Evolutionary conservation across 768 basidiomycete genomes (phyloP).

Genomic region (Russula sp.): DNA sequence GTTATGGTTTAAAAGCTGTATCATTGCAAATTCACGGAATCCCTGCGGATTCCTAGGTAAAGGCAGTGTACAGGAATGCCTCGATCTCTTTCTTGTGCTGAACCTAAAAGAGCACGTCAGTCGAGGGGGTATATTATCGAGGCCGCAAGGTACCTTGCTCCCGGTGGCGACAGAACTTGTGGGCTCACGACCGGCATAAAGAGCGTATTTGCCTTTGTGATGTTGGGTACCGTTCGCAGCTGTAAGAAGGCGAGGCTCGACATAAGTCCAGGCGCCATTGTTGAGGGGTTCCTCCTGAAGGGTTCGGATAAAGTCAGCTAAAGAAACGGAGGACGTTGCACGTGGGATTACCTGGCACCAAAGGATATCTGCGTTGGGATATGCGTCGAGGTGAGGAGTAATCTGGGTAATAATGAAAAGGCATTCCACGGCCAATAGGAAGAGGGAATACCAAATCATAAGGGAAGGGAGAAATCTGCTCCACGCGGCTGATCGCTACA

Average conservation of each 20-base stretch:
- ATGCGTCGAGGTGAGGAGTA: constrained; percentile 91
- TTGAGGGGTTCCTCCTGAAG: constrained; percentile 88
- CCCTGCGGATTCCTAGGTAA: constrained; percentile 30
- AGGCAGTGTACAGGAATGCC: constrained; percentile 59
- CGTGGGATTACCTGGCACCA: constrained; percentile 75
- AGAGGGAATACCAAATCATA: constrained; percentile 71
- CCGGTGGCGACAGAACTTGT: constrained; percentile 90
- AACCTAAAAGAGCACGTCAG: constrained; percentile 34
- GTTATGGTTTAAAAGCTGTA: constrained; percentile 1
- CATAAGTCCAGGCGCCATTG: constrained; percentile 96
- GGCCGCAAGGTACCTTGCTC: constrained; percentile 56
- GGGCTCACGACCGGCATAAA: constrained; percentile 89
- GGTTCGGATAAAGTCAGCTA: constrained; percentile 5
- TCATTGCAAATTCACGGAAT: constrained; percentile 5
- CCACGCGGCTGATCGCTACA: constrained; percentile 88
- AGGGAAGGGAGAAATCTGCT: constrained; percentile 96
- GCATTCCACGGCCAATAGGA: neutral
- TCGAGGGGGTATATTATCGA: neutral
- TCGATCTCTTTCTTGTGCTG: constrained; percentile 93
- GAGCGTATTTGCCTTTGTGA: constrained; percentile 87
- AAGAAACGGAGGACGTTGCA: neutral
- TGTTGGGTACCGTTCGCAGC: constrained; percentile 87
- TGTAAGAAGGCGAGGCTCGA: constrained; percentile 89
- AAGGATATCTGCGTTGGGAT: constrained; percentile 88
- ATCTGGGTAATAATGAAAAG: constrained; percentile 42